A percentile compares a stretch with the other conserved stretches of the same genome.
phyloP scores from a whole-genome alignment of 2,329 filamentous ascomycete genomes.

The Aspergillus felis region DNA sequence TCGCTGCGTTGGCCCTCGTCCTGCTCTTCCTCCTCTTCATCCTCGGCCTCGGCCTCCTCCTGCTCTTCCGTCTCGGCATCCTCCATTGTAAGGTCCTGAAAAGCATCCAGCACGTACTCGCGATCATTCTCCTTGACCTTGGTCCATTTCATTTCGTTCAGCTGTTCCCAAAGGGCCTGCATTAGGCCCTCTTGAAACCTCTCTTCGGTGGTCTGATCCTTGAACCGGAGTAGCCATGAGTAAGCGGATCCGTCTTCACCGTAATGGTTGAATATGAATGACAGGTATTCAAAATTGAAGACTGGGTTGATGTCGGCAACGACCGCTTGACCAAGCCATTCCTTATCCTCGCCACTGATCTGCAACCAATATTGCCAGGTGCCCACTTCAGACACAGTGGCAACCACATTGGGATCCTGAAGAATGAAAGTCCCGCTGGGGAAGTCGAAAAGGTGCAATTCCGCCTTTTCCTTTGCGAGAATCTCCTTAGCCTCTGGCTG shows the following conservation, averaged over 20 bases:
- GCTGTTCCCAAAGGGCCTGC: slow-evolving; percentile 92
- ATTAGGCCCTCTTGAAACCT: slow-evolving; percentile 90
- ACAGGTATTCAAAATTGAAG: slow-evolving; percentile 98
- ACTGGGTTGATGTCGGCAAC: slow-evolving; percentile 93
- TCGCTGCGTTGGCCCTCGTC: slow-evolving; percentile 67
- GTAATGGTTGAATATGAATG: slow-evolving; percentile 99
- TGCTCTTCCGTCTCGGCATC: slow-evolving; percentile 60
- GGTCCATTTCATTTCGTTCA: slow-evolving; percentile 90
- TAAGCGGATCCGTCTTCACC: slow-evolving; percentile 81
- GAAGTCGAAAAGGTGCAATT: slow-evolving; percentile 93
- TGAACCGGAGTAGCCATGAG: slow-evolving; percentile 93
- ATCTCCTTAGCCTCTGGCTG: slow-evolving; percentile 68
- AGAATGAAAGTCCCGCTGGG: slow-evolving; percentile 77
- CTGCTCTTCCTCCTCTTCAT: slow-evolving; percentile 58
- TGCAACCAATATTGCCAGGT: slow-evolving; percentile 96
- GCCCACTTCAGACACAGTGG: slow-evolving; percentile 79
- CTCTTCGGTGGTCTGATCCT: slow-evolving; percentile 74
- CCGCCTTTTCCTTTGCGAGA: slow-evolving; percentile 69
- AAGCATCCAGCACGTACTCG: slow-evolving; percentile 92
- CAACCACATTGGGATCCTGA: slow-evolving; percentile 70
- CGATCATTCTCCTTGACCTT: slow-evolving; percentile 90
- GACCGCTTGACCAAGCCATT: slow-evolving; percentile 84
- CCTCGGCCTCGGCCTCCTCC: slow-evolving; percentile 54
- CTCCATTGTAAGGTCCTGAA: slow-evolving; percentile 90
- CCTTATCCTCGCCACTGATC: slow-evolving; percentile 67